Evolutionary conservation across 495 filamentous ascomycete genomes (phyloP).

Genomic region (Amorphotheca resinae): DNA sequence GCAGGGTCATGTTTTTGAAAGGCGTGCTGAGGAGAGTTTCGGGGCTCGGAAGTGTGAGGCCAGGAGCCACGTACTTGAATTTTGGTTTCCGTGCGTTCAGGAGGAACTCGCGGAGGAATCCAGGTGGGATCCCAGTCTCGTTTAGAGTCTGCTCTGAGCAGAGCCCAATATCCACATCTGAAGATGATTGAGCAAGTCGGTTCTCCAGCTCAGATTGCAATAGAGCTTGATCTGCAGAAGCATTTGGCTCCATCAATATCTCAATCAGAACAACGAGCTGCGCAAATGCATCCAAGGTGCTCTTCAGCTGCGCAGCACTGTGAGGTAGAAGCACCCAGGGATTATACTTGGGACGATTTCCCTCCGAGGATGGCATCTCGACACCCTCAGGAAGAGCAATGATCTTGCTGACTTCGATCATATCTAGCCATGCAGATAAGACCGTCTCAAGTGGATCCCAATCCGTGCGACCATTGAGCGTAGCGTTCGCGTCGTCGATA

Average conservation of each 20-base stretch:
- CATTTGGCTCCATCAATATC: no score
- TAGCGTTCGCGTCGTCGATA: neutral
- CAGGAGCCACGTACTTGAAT: conserved; percentile 27
- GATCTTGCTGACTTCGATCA: conserved; percentile 24
- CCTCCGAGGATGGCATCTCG: no score
- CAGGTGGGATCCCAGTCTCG: neutral
- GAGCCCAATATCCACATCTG: no score
- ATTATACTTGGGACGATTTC: no score
- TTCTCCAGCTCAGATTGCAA: no score
- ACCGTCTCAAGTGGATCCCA: conserved; percentile 30
- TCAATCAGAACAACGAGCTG: conserved; percentile 18
- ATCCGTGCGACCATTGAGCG: conserved; percentile 2
- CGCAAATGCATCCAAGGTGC: conserved; percentile 12
- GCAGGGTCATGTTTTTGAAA: conserved; percentile 18
- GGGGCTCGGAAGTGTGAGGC: conserved; percentile 22
- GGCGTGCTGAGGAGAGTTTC: conserved; percentile 18
- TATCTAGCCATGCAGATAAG: conserved; percentile 27
- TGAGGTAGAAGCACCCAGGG: conserved; percentile 20
- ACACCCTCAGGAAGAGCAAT: conserved; percentile 7
- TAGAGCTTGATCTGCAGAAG: no score
- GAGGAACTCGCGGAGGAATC: conserved; percentile 24
- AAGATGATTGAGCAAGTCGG: no score
- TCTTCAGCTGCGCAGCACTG: conserved; percentile 15
- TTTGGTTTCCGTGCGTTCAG: conserved; percentile 22
- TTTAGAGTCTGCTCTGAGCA: neutral